Percentiles rank a stretch among this genome's conserved stretches.
phyloP scores from a whole-genome alignment of 1,139 yeast genomes.

The Blastobotrys buckinghamii region DNA sequence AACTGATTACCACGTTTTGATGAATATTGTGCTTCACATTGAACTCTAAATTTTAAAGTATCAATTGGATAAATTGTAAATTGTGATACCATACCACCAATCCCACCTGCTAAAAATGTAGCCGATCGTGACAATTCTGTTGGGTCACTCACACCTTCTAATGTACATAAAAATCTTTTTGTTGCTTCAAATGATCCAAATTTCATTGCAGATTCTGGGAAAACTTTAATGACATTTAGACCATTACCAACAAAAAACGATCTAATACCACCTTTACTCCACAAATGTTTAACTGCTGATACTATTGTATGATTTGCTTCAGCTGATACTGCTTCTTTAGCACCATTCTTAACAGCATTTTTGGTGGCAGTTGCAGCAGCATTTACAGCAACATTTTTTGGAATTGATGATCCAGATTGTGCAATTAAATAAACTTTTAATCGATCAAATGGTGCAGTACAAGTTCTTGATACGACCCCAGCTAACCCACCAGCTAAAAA shows the following conservation, averaged over 20 bases:
- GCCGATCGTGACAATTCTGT: conserved; percentile 66
- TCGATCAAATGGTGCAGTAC: conserved; percentile 96
- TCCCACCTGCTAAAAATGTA: conserved; percentile 88
- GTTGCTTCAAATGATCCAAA: conserved; percentile 93
- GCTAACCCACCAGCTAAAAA: conserved; percentile 93
- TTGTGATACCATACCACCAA: conserved; percentile 93
- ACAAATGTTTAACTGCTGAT: conserved; percentile 71
- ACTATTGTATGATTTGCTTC: conserved; percentile 21
- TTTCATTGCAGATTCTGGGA: conserved; percentile 96
- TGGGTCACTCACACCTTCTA: conserved; percentile 75
- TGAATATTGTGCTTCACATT: conserved; percentile 34
- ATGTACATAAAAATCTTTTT: conserved; percentile 62
- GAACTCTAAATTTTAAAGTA: conserved; percentile 69
- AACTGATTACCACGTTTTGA: conserved; percentile 53
- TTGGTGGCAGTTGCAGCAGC: conserved; percentile 9
- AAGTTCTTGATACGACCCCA: conserved; percentile 94
- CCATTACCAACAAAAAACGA: conserved; percentile 96
- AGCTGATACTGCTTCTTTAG: conserved; percentile 11
- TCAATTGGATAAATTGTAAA: conserved; percentile 94
- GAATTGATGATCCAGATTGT: conserved; percentile 54
- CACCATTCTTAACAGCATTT: conserved; percentile 21
- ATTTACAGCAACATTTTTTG: conserved; percentile 17
- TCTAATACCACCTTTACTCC: conserved; percentile 81
- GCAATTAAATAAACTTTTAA: conserved; percentile 91
- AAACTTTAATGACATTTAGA: conserved; percentile 83